phyloP scores from a whole-genome alignment of 345 rosid genomes.

The Microthlaspi erraticum region DNA sequence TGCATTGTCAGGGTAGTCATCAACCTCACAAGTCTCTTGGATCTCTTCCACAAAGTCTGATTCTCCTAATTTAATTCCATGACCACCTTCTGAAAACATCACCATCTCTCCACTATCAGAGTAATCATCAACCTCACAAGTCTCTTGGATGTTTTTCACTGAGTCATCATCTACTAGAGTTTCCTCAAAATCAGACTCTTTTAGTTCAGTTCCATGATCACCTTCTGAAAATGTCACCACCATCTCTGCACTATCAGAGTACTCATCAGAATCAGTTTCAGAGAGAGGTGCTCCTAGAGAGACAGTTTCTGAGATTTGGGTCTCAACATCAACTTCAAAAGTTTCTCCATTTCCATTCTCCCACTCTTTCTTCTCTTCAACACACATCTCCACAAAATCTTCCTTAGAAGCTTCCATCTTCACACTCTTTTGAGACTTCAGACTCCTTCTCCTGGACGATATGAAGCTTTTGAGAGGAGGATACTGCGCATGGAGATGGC shows the following conservation, averaged over 20 bases:
- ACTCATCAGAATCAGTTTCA: conserved; percentile 46
- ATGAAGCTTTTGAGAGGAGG: conserved; percentile 81
- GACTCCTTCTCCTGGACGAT: conserved; percentile 59
- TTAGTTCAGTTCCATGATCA: background rate
- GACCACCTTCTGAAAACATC: conserved; percentile 13
- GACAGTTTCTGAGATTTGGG: conserved; percentile 44
- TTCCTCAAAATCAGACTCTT: conserved; percentile 15
- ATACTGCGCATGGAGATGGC: conserved; percentile 67
- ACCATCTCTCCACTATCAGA: conserved; percentile 27
- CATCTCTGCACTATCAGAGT: conserved; percentile 29
- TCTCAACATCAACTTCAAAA: conserved; percentile 30
- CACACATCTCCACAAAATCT: conserved; percentile 54
- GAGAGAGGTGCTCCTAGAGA: conserved; percentile 51
- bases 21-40: conserved; percentile 27
- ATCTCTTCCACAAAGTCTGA: conserved; percentile 4
- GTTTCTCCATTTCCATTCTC: conserved; percentile 27
- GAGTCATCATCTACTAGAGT: conserved; percentile 14
- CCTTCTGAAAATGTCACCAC: conserved; percentile 18
- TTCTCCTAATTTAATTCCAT: background rate
- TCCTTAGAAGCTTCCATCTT: conserved; percentile 48
- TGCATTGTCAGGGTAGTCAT: conserved; percentile 24
- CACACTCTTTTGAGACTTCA: conserved; percentile 65
- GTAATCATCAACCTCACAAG: conserved; percentile 31
- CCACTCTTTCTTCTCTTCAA: conserved; percentile 42
- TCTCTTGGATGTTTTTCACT: conserved; percentile 21